phyloP scores from a whole-genome alignment of 768 basidiomycete species.

The Coprinopsis marcescibilis region DNA sequence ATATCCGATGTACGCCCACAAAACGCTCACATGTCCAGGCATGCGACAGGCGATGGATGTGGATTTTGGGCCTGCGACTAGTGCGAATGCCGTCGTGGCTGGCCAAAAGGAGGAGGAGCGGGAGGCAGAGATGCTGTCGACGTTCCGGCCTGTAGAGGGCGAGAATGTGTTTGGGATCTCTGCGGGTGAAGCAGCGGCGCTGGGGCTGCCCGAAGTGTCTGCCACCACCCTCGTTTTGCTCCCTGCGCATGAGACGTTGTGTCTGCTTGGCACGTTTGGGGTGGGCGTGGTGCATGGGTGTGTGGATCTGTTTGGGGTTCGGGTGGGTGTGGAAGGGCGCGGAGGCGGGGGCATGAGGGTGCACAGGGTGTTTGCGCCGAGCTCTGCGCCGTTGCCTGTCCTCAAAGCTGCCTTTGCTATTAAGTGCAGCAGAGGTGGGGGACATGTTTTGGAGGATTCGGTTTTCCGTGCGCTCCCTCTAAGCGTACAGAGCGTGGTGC shows the following conservation, averaged over 20 bases:
- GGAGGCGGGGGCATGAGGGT: no score
- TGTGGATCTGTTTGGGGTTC: constrained; percentile 38
- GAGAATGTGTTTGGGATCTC: constrained; percentile 44
- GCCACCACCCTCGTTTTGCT: constrained; percentile 39
- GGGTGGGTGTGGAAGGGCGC: constrained; percentile 1
- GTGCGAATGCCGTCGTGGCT: no score
- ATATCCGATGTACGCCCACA: no score
- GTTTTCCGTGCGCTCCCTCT: neutral
- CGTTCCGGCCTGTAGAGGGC: constrained; percentile 40
- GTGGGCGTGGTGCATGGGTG: constrained; percentile 62
- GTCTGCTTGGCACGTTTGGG: constrained; percentile 62
- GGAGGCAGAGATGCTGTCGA: constrained; percentile 41
- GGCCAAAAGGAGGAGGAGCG: no score
- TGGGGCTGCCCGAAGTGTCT: constrained; percentile 19
- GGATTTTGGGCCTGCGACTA: no score
- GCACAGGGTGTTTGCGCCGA: constrained; percentile 68
- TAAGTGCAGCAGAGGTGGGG: no score
- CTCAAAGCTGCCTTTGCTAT: constrained; percentile 22
- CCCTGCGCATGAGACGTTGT: constrained; percentile 43
- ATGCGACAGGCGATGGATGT: no score
- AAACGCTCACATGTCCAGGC: no score
- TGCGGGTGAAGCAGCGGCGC: constrained; percentile 26
- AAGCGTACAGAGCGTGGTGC: neutral
- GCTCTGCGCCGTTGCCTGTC: constrained; percentile 69
- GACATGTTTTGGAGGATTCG: no score